These are phyloP conservation scores for Arachis stenosperma DNA, from an alignment of 306 rosid species.

Conservation along the genomic window DNA sequence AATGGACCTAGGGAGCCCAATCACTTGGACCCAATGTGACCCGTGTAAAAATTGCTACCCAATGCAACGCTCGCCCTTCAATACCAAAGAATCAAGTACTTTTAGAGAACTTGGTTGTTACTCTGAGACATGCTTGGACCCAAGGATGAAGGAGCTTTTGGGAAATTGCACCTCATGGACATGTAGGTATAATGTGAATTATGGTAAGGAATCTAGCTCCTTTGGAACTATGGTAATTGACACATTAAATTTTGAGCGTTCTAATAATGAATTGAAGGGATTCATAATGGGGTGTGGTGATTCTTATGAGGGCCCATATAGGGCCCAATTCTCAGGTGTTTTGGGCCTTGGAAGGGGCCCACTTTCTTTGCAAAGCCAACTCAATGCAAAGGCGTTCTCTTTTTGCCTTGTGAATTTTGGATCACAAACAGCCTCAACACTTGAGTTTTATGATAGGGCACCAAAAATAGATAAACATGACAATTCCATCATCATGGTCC, in stretches of 20 bases:
- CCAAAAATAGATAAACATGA: constrained; percentile 5
- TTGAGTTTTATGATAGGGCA: constrained; percentile 34
- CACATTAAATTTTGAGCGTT: constrained; percentile 18
- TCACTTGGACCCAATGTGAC: constrained; percentile 47
- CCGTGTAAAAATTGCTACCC: constrained; percentile 46
- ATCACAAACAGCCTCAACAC: constrained; percentile 26
- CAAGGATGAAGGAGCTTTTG: constrained; percentile 34
- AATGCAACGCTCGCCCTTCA: constrained; percentile 39
- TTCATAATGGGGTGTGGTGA: constrained; percentile 47
- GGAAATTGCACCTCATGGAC: constrained; percentile 29
- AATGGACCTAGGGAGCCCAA: constrained; percentile 41
- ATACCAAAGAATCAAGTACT: constrained; percentile 29
- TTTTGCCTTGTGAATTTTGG: constrained; percentile 28
- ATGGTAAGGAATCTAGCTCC: constrained; percentile 27
- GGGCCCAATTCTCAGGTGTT: constrained; percentile 37
- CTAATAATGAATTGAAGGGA: constrained; percentile 10
- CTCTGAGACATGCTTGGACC: constrained; percentile 40
- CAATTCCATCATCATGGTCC: constrained; percentile 36
- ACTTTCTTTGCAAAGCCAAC: constrained; percentile 48
- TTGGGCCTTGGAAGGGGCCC: constrained; percentile 52
- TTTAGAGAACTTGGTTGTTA: constrained; percentile 32
- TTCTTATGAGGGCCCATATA: constrained; percentile 39
- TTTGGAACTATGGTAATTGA: constrained; percentile 42
- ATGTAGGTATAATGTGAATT: constrained; percentile 32
- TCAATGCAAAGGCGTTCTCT: constrained; percentile 46